These are phyloP conservation scores for Stephania cephalantha DNA, from an alignment of 164 flowering plant species.

Conservation along the genomic window DNA sequence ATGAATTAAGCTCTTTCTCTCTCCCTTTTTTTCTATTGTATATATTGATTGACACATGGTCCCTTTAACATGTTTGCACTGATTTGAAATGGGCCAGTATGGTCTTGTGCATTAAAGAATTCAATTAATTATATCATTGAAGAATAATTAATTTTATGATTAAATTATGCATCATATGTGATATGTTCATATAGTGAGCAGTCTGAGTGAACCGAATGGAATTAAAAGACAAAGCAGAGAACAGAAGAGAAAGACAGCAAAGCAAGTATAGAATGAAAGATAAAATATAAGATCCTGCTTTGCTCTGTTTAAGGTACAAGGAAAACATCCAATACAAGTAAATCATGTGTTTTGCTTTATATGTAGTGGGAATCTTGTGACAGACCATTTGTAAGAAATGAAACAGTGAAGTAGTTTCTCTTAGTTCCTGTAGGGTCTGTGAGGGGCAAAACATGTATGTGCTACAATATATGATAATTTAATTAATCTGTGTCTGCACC, in stretches of 20 bases:
- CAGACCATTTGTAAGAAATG: not conserved
- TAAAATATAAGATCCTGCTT: not conserved
- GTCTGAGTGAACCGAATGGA: no score
- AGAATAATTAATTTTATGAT: no score
- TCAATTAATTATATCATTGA: not conserved
- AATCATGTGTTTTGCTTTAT: not conserved
- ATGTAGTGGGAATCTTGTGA: slow-evolving; percentile 22
- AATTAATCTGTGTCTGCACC: no score
- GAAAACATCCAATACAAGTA: slow-evolving; percentile 5
- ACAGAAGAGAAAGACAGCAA: not conserved
- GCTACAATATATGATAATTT: not conserved
- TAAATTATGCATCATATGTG: no score
- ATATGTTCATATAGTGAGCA: no score
- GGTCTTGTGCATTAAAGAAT: not conserved
- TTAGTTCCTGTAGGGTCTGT: slow-evolving; percentile 25
- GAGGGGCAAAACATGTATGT: slow-evolving; percentile 26
- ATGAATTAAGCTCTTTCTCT: not conserved
- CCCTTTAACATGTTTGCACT: not conserved
- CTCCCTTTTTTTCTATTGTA: not conserved
- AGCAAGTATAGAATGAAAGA: not conserved
- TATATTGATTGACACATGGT: not conserved
- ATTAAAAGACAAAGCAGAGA: not conserved
- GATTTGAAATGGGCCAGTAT: not conserved
- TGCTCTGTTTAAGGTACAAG: slow-evolving; percentile 6
- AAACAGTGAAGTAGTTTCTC: slow-evolving; percentile 15